Evolutionary conservation across 179 eudicot species (phyloP).

Genomic region (Carnegiea gigantea): DNA sequence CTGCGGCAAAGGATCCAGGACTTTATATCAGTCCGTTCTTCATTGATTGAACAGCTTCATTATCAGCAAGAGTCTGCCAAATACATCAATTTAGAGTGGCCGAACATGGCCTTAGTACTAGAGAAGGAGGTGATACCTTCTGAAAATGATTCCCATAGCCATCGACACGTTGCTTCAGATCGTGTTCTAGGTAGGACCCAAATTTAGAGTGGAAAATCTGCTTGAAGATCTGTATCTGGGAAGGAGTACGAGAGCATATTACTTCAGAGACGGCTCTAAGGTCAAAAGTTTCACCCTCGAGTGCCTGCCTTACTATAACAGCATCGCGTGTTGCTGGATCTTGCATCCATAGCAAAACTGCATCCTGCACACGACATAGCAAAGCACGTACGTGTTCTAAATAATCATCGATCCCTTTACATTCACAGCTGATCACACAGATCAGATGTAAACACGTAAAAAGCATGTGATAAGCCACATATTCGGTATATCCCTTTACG

Average conservation of each 20-base stretch:
- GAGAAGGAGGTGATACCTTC: slow-evolving; percentile 32
- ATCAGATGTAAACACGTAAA: too few relatives aligned
- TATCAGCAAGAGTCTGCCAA: too few relatives aligned
- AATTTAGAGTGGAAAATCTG: slow-evolving; percentile 41
- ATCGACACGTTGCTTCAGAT: slow-evolving; percentile 29
- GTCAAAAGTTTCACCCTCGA: slow-evolving; percentile 27
- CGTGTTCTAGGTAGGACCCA: slow-evolving; percentile 51
- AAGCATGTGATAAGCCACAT: too few relatives aligned
- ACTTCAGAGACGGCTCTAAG: slow-evolving; percentile 49
- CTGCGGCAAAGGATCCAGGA: slow-evolving; percentile 35
- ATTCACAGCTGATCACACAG: too few relatives aligned
- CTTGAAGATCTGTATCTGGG: slow-evolving; percentile 51
- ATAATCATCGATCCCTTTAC: neutral
- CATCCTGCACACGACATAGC: slow-evolving; percentile 39
- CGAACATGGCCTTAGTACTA: too few relatives aligned
- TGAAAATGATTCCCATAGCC: slow-evolving; percentile 45
- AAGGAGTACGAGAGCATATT: slow-evolving; percentile 57
- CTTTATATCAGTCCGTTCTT: neutral
- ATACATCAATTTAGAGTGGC: too few relatives aligned
- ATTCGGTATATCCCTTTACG: too few relatives aligned
- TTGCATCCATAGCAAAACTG: slow-evolving; percentile 68
- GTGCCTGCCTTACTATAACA: slow-evolving; percentile 42
- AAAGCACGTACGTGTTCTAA: too few relatives aligned
- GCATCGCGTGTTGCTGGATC: slow-evolving; percentile 72
- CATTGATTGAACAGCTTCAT: neutral